phyloP scores from a whole-genome alignment of 2,329 filamentous ascomycete genomes.

The Epichloe scottii region DNA sequence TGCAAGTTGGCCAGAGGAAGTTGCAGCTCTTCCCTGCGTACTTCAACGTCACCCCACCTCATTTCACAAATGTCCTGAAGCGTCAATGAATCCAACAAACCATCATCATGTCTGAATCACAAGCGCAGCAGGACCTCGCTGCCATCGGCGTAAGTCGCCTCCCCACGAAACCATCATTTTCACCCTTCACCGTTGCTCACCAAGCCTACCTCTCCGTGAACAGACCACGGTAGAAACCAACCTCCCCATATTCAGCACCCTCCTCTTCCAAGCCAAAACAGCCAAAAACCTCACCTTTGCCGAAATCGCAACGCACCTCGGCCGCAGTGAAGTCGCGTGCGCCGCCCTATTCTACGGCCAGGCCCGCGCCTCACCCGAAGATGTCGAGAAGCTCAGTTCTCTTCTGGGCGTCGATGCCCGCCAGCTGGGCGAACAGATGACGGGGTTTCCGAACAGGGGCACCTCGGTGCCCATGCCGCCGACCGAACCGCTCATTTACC shows the following conservation, averaged over 20 bases:
- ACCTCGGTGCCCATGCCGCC: conserved; percentile 35
- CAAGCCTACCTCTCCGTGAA: neutral
- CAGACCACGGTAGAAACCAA: conserved; percentile 54
- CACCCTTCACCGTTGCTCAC: neutral
- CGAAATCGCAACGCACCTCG: conserved; percentile 58
- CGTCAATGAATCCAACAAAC: too few species aligned
- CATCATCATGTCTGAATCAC: neutral
- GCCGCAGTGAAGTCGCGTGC: conserved; percentile 70
- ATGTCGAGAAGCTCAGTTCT: conserved; percentile 50
- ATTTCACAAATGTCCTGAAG: neutral
- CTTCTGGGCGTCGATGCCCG: conserved; percentile 49
- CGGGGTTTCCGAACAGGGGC: conserved; percentile 70
- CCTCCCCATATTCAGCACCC: conserved; percentile 57
- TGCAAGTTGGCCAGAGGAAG: too few species aligned
- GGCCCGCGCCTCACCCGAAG: conserved; percentile 57
- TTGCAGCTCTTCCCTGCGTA: neutral
- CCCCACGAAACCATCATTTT: neutral
- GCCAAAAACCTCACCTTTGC: conserved; percentile 66
- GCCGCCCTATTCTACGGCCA: conserved; percentile 90
- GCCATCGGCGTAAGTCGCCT: conserved; percentile 3
- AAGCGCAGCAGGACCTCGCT: neutral
- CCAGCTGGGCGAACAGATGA: conserved; percentile 48
- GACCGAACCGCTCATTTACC: conserved; percentile 51
- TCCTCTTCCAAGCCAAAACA: conserved; percentile 64
- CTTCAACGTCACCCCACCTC: too few species aligned